Percentiles rank a stretch among this genome's conserved stretches.
phyloP scores from a whole-genome alignment of 1,139 yeast genomes.

The Candida pseudoviswanathii region DNA sequence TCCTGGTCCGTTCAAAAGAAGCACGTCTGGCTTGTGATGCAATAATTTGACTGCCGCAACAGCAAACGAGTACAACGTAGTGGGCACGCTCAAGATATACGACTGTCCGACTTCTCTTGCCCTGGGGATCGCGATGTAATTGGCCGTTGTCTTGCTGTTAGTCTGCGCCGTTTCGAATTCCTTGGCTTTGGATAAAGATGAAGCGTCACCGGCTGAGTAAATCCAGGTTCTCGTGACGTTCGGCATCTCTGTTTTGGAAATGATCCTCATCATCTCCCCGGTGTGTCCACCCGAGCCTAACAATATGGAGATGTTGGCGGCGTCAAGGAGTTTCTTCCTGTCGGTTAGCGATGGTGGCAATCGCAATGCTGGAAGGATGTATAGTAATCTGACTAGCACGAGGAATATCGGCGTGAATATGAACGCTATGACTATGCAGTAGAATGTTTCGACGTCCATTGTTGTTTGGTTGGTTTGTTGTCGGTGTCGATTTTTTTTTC shows the following conservation, averaged over 20 bases:
- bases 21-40: constrained; percentile 45
- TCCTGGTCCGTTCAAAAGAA: constrained; percentile 92
- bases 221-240: constrained; percentile 45
- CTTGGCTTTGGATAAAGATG: constrained; percentile 56
- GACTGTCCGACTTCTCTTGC: constrained; percentile 82
- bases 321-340: constrained; percentile 15
- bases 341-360: constrained; percentile 9
- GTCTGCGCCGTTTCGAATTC: constrained; percentile 31
- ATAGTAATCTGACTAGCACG: constrained; percentile 15
- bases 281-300: constrained; percentile 93
- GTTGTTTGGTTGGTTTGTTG: background rate
- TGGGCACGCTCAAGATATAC: constrained; percentile 49
- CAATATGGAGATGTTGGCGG: constrained; percentile 50
- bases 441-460: constrained; percentile 6
- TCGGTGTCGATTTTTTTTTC: background rate
- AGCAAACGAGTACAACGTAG: constrained; percentile 48
- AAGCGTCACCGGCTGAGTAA: constrained; percentile 56
- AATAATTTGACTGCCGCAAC: constrained; percentile 29
- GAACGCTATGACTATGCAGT: constrained; percentile 5
- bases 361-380: constrained; percentile 30
- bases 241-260: constrained; percentile 37
- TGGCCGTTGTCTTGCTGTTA: constrained; percentile 10
- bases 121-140: constrained; percentile 53
- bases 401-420: constrained; percentile 3
- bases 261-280: constrained; percentile 84